Evolutionary conservation across 2,329 filamentous ascomycete species (phyloP).

Genomic region (Hypocreales sp.): DNA sequence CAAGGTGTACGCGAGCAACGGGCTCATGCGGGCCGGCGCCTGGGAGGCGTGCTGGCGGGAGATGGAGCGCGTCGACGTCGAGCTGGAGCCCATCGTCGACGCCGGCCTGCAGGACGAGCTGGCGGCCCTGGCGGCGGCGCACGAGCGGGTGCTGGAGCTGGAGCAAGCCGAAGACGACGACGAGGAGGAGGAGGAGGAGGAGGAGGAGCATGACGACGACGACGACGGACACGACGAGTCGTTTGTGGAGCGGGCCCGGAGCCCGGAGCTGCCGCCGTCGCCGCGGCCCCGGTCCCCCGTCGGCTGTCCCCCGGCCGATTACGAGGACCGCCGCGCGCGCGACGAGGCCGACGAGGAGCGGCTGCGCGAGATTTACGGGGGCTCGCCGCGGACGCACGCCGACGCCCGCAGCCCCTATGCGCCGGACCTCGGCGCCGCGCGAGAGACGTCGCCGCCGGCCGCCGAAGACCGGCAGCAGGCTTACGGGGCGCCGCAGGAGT

Average conservation of each 20-base stretch:
- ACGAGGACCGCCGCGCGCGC: slow-evolving; percentile 19
- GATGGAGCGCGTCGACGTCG: slow-evolving; percentile 97
- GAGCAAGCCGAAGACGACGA: slow-evolving; percentile 12
- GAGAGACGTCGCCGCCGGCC: no score
- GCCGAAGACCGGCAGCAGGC: no score
- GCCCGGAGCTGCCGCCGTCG: slow-evolving; percentile 1
- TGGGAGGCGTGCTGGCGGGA: slow-evolving; percentile 93
- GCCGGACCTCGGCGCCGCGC: no score
- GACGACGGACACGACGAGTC: slow-evolving; percentile 1
- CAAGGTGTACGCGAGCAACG: slow-evolving; percentile 89
- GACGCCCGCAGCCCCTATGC: no score
- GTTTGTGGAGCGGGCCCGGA: slow-evolving; percentile 3
- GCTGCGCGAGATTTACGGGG: slow-evolving; percentile 37
- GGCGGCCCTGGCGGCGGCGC: slow-evolving; percentile 33
- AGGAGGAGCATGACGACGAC: slow-evolving; percentile 1
- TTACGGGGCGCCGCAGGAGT: no score
- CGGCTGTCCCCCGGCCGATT: slow-evolving; percentile 1
- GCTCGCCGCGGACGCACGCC: no score
- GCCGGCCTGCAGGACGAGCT: slow-evolving; percentile 42
- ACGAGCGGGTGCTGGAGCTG: slow-evolving; percentile 22
- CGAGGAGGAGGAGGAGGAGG: slow-evolving; percentile 2
- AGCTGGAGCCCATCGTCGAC: slow-evolving; percentile 63
- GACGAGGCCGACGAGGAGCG: slow-evolving; percentile 40
- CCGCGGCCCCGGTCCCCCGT: no score
- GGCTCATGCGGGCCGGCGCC: slow-evolving; percentile 77